Conservation (phyloP, 2,329 filamentous ascomycete species). For the Colletotrichum sp. region DNA sequence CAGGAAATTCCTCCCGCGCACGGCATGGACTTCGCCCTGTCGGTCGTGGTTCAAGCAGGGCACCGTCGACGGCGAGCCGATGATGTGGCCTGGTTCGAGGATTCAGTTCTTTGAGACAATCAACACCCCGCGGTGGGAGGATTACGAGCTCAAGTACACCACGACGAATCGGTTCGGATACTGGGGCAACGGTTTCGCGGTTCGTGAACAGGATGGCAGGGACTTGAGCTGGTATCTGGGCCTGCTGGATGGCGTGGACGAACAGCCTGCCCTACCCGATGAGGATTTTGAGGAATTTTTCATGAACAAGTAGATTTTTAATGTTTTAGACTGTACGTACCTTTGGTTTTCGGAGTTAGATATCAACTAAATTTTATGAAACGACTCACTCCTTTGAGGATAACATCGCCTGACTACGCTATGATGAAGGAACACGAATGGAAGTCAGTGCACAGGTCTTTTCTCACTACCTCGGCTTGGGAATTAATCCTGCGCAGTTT, state of each 20-base stretch:
- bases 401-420: not conserved
- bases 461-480: not conserved
- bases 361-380: not conserved
- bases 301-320: slow-evolving; percentile 20
- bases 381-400: not conserved
- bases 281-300: slow-evolving; percentile 28
- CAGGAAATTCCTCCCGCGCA: slow-evolving; percentile 29
- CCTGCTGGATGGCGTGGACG: slow-evolving; percentile 18
- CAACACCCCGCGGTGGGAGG: slow-evolving; percentile 29
- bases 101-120: slow-evolving; percentile 31
- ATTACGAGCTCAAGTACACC: slow-evolving; percentile 26
- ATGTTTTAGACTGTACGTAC: not conserved
- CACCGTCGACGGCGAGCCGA: slow-evolving; percentile 27
- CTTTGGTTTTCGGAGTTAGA: not conserved
- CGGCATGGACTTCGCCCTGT: slow-evolving; percentile 28
- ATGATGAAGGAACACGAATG: not conserved
- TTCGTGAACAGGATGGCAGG: slow-evolving; percentile 19
- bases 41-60: slow-evolving; percentile 32
- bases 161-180: slow-evolving; percentile 29
- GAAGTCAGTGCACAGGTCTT: not conserved
- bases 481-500: not conserved
- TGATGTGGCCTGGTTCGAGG: slow-evolving; percentile 30
- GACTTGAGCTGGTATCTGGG: slow-evolving; percentile 28
- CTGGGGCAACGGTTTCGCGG: slow-evolving; percentile 28
- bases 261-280: slow-evolving; percentile 25